These are phyloP conservation scores for Poa annua DNA, from an alignment of 176 grass and related monocot genomes.

Conservation along the genomic window DNA sequence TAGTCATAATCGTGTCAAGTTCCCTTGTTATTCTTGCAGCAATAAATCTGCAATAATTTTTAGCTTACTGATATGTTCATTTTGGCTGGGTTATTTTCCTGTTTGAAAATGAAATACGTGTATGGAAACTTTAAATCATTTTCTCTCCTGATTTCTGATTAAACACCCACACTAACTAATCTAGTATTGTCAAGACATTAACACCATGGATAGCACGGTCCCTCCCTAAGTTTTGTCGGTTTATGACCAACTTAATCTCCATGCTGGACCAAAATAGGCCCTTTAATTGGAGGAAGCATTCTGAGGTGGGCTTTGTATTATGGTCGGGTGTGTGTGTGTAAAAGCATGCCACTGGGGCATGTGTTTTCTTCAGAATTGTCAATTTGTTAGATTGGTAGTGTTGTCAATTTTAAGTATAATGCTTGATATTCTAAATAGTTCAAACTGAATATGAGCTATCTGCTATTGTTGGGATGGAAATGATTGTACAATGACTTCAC, in stretches of 20 bases:
- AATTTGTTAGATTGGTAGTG: not conserved
- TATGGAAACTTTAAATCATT: not conserved
- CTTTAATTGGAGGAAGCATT: not conserved
- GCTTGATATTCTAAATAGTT: not conserved
- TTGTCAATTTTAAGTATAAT: not conserved
- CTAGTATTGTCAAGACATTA: constrained; percentile 5
- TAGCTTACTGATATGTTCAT: not conserved
- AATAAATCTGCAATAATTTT: constrained; percentile 18
- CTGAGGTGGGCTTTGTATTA: no score
- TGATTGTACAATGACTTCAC: not conserved
- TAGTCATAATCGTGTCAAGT: constrained; percentile 14
- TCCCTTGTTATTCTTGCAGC: not conserved
- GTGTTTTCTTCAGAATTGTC: not conserved
- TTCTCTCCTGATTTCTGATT: constrained; percentile 5
- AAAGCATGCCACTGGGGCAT: not conserved
- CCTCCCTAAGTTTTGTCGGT: not conserved
- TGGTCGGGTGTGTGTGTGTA: no score
- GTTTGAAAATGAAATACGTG: not conserved
- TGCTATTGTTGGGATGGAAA: constrained; percentile 10
- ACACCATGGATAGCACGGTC: not conserved
- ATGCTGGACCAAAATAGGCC: not conserved
- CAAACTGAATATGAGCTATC: not conserved
- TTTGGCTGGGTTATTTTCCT: not conserved
- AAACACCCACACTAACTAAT: not conserved
- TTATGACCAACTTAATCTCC: not conserved